Conservation (phyloP, 2,329 filamentous ascomycete genomes). For the Leptographium lundbergii region DNA sequence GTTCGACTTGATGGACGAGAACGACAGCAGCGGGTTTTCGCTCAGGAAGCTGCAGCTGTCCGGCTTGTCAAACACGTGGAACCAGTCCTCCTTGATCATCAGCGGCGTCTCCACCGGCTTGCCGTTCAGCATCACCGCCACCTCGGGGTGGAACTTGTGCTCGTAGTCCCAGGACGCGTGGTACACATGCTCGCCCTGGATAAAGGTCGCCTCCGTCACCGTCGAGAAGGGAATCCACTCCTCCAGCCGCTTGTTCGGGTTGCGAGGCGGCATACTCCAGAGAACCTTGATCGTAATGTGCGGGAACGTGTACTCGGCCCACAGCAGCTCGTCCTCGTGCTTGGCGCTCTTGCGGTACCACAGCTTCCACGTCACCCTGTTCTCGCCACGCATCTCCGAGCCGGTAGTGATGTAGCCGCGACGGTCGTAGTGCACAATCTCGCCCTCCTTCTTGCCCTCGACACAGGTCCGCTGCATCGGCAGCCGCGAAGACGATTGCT, state of each 20-base stretch:
- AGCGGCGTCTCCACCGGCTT: constrained; percentile 35
- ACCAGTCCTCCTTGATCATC: constrained; percentile 37
- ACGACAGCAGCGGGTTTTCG: constrained; percentile 39
- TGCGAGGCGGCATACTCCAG: constrained; percentile 38
- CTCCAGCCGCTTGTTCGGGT: constrained; percentile 35
- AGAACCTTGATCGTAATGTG: constrained; percentile 41
- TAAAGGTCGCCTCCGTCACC: constrained; percentile 40
- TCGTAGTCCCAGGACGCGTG: constrained; percentile 36
- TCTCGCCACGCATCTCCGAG: constrained; percentile 38
- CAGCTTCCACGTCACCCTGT: constrained; percentile 39
- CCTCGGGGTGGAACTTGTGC: constrained; percentile 33
- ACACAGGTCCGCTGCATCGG: constrained; percentile 33
- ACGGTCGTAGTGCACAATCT: constrained; percentile 37
- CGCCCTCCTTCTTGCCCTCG: constrained; percentile 27
- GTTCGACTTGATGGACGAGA: constrained; percentile 20
- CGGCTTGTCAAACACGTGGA: constrained; percentile 29
- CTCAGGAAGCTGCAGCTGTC: constrained; percentile 28
- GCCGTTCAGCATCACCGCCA: constrained; percentile 35
- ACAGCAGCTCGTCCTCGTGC: constrained; percentile 41
- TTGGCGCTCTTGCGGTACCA: constrained; percentile 40
- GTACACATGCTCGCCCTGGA: constrained; percentile 37
- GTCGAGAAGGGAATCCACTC: constrained; percentile 42
- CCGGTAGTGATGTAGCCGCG: constrained; percentile 39
- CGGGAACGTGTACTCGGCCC: constrained; percentile 39
- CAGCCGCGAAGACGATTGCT: constrained; percentile 24